Base-by-base conservation (phyloP, 2,329 filamentous ascomycete species). In the Penicillium decumbens region DNA sequence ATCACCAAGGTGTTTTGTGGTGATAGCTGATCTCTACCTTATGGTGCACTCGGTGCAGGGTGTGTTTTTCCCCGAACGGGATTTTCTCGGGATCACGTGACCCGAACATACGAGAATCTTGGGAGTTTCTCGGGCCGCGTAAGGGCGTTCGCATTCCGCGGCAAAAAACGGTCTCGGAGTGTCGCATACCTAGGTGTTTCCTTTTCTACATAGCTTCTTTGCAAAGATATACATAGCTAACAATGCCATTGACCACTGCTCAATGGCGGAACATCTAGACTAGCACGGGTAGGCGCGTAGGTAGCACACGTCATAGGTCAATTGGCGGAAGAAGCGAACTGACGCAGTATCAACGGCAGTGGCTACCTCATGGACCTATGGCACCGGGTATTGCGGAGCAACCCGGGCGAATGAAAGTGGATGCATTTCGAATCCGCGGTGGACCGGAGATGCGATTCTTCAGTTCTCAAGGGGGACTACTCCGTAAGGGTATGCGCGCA, bases 401-500 rank as follows among this genome's bases (percentile, higher is more conserved):
- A 37, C 7, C 37, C 20, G 44, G 47, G 43, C 58, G 58, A 60
- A 60, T 60, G 23, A 56, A 27, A 46, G 35, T 13, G 28, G 24
- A 32, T 29, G 27, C 40, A 60, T 60, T 60, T 60, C 55, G 50
- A 51, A 60, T 55, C 52, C 54, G 32, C 35, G 50, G 55, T 55
- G 55, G 51, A 51, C 45, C 53, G 37, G 42, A 46, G 41, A 43
- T 35, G 44, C 41, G 32, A 8, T 53, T 35, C 47, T 54, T 51
- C 45, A 43, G 45, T 44, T 52, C 35, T 50, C 39, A 42, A 46
- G 46, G 48, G 50, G 47, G 20, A 23, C 3, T 23, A 23, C 20
- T 23, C 20, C 20, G 39, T 27, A 41, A 49, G 33, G 52, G 38
- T 38, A 45, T 13, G 24, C n/a, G 25, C 25, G 32, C 8, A 45